Conservation (phyloP, 139 green algal genomes). For the Tetraselmis chui region DNA sequence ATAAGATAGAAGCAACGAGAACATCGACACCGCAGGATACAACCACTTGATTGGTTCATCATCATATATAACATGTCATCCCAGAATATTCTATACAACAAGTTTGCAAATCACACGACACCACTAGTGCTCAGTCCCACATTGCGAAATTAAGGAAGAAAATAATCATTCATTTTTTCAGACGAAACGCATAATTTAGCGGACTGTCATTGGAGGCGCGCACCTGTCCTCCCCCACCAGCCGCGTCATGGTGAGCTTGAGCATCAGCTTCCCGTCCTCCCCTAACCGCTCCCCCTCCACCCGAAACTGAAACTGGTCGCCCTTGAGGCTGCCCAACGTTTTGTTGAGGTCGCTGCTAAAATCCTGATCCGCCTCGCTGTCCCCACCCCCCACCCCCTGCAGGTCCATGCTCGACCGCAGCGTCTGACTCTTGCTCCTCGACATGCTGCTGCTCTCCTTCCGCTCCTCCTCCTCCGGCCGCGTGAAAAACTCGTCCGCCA, state of each 20-base stretch:
- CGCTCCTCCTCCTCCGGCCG: neutral
- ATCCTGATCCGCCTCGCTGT: neutral
- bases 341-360: neutral
- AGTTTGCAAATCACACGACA: too few species aligned
- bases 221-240: neutral
- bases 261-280: neutral
- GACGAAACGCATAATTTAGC: too few species aligned
- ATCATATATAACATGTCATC: too few species aligned
- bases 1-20: too few species aligned
- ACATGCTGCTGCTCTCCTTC: neutral
- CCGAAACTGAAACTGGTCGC: neutral
- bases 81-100: too few species aligned
- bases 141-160: too few species aligned
- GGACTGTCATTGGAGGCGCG: too few species aligned
- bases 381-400: neutral
- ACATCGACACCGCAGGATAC: too few species aligned
- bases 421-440: neutral
- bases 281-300: neutral
- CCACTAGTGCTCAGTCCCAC: too few species aligned
- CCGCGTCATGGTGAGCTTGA: neutral
- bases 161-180: too few species aligned
- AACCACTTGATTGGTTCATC: too few species aligned
- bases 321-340: neutral
- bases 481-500: constrained; percentile 75
- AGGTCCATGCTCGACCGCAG: neutral